phyloP scores from a whole-genome alignment of 352 stramenopile species.

The Paralagenidium karlingii region DNA sequence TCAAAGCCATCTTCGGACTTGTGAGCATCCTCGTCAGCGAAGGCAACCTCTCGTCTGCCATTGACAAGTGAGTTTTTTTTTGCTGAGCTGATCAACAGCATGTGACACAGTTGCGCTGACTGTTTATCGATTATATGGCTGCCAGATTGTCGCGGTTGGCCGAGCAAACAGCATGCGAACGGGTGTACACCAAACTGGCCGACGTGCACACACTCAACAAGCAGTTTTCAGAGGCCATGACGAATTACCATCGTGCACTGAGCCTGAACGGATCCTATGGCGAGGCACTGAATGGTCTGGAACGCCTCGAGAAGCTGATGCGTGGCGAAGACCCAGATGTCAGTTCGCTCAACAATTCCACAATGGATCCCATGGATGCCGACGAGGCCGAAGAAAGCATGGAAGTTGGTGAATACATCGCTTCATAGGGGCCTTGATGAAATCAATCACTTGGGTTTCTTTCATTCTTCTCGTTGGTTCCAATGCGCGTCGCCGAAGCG shows the following conservation, averaged over 20 bases:
- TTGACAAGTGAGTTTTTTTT: constrained; percentile 31
- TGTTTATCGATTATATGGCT: constrained; percentile 3
- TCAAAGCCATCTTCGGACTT: constrained; percentile 50
- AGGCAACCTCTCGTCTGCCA: constrained; percentile 28
- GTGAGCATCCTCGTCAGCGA: constrained; percentile 54
- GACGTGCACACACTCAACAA: constrained; percentile 60
- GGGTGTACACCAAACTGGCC: constrained; percentile 66
- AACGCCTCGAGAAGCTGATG: constrained; percentile 72
- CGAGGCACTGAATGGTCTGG: constrained; percentile 35
- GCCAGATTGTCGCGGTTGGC: constrained; percentile 24
- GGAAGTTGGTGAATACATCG: constrained; percentile 33
- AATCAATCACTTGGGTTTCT: no score
- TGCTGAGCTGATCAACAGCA: no score
- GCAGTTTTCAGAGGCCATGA: constrained; percentile 49
- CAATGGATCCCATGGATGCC: constrained; percentile 40
- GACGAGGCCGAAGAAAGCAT: constrained; percentile 44
- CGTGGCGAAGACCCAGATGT: constrained; percentile 60
- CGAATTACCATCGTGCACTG: constrained; percentile 52
- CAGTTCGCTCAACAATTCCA: constrained; percentile 44
- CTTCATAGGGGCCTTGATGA: constrained; percentile 10
- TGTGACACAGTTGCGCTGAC: no score
- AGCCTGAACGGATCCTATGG: constrained; percentile 37
- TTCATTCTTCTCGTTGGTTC: no score
- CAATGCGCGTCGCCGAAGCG: no score
- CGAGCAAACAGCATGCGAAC: constrained; percentile 34